Percentiles rank a stretch among this genome's conserved stretches.
Conservation (phyloP, 2,329 filamentous ascomycete genomes). For the Raffaelea arxii region DNA sequence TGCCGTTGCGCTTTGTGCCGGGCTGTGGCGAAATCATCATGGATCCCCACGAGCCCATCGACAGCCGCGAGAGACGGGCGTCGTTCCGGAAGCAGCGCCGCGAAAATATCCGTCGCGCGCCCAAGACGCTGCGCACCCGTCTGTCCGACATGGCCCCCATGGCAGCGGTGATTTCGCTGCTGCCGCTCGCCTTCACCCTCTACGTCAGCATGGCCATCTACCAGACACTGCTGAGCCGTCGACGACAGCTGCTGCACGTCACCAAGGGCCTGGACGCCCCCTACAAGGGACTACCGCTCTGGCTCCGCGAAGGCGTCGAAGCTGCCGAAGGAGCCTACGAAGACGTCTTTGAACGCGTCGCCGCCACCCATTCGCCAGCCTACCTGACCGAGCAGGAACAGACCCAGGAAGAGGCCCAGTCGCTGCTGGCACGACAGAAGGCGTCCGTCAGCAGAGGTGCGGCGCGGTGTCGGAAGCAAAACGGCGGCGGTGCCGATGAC, state of each 20-base stretch:
- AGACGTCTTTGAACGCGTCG: too few species aligned
- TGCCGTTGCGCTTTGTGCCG: conserved; percentile 63
- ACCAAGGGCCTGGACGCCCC: conserved; percentile 55
- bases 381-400: conserved; percentile 49
- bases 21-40: conserved; percentile 70
- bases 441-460: conserved; percentile 13
- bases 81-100: too few species aligned
- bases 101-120: too few species aligned
- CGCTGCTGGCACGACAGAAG: too few species aligned
- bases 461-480: not conserved
- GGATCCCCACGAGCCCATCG: conserved; percentile 53
- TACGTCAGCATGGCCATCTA: conserved; percentile 69
- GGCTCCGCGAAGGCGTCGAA: conserved; percentile 65
- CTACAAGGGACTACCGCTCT: conserved; percentile 65
- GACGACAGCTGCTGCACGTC: conserved; percentile 69
- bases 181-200: conserved; percentile 61
- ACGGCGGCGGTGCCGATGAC: not conserved
- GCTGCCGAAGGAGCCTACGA: conserved; percentile 73
- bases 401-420: too few species aligned
- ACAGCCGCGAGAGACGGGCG: too few species aligned
- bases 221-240: conserved; percentile 65
- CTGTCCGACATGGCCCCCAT: conserved; percentile 31
- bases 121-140: conserved; percentile 5
- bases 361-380: not conserved
- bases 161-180: conserved; percentile 55